Evolutionary conservation across 1,139 yeast species (phyloP).

Genomic region (Hanseniaspora sp.): DNA sequence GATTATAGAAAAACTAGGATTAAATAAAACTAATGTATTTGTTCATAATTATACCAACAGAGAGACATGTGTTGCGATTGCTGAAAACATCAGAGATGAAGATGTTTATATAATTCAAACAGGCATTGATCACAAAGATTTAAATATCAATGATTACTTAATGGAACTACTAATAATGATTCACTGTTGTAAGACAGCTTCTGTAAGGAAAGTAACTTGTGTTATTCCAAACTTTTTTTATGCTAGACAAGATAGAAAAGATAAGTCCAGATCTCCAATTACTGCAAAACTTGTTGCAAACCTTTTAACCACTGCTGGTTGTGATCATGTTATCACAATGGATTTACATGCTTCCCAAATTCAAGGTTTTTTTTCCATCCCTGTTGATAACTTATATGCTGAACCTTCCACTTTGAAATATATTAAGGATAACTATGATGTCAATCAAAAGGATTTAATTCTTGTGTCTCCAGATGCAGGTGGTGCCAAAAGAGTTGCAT

Average conservation of each 20-base stretch:
- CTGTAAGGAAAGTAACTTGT: slow-evolving; percentile 69
- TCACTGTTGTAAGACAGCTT: slow-evolving; percentile 67
- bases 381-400: slow-evolving; percentile 72
- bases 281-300: slow-evolving; percentile 73
- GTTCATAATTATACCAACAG: slow-evolving; percentile 38
- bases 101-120: slow-evolving; percentile 66
- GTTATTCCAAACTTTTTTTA: slow-evolving; percentile 73
- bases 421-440: slow-evolving; percentile 39
- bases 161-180: slow-evolving; percentile 63
- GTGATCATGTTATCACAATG: slow-evolving; percentile 73
- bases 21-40: slow-evolving; percentile 45
- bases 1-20: slow-evolving; percentile 65
- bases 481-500: slow-evolving; percentile 75
- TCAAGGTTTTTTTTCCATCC: slow-evolving; percentile 71
- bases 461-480: slow-evolving; percentile 80
- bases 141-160: slow-evolving; percentile 52
- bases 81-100: slow-evolving; percentile 68
- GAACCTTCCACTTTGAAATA: slow-evolving; percentile 66
- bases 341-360: slow-evolving; percentile 77
- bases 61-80: slow-evolving; percentile 60
- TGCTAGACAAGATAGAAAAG: slow-evolving; percentile 76
- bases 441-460: slow-evolving; percentile 46
- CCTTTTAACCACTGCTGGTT: slow-evolving; percentile 66
- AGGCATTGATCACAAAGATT: slow-evolving; percentile 40
- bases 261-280: slow-evolving; percentile 70